Base-by-base conservation (phyloP, 2,329 filamentous ascomycete genomes). In the Tolypocladium ophioglossoides region DNA sequence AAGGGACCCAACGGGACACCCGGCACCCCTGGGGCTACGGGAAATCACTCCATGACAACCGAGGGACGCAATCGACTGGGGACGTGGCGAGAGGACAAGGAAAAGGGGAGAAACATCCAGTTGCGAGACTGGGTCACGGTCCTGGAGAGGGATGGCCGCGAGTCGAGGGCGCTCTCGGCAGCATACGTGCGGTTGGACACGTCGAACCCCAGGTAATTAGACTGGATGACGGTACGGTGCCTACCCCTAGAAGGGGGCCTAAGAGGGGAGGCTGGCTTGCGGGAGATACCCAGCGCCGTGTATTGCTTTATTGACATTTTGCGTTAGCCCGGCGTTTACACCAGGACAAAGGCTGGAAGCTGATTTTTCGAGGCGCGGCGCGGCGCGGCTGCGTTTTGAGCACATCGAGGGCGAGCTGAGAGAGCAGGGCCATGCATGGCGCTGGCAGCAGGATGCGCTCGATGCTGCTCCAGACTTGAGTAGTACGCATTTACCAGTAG, bases 41-140 rank as follows among this genome's bases (percentile, higher is more conserved):
- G 61, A 39, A 66, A 62, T 54, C 62, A 72, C 56, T 66, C 73
- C 44, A 68, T 86, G 54, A 81, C 82, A 4, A 77, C 74, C 2
- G 79, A 82, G 37, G 78, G 80, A 18, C 77, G 80, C 27, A 82
- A 83, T 52, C 81, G 83, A 52, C 72, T 89, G 39, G 89, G 89
- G n/a, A 78, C 79, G 18, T 89, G 85, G 79, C 80, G 89, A 56
- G 91, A 96, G 68, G 86, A 90, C 62, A 83, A 82, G 52, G 83
- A 86, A 24, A 87, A 86, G 65, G 90, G 89, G 35, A 80, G 78
- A 60, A 85, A 85, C 30, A 89, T 96, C 50, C 91, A 96, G 72
- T 74, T 95, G 52, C 80, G 92, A 53, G 92, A 96, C 68, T 84
- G 91, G 74, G 75, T 95, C 18, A 77, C 82, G 22, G 87, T 88